These are phyloP conservation scores for Diaporthe humulicola DNA, from an alignment of 2,329 filamentous ascomycete species.

Conservation along the genomic window DNA sequence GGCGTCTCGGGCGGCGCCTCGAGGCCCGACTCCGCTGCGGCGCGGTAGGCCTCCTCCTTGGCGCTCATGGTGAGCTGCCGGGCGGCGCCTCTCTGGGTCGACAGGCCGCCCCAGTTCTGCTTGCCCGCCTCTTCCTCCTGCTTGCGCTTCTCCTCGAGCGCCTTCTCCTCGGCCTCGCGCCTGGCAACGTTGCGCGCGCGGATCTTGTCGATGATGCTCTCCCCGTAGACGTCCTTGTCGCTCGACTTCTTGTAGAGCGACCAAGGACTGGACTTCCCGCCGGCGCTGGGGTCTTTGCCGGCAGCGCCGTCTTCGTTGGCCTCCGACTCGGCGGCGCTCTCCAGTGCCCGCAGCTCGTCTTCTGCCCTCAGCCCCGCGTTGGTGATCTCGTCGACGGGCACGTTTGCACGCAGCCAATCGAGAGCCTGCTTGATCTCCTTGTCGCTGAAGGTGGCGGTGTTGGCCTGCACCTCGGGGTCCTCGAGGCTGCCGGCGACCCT, in stretches of 20 bases:
- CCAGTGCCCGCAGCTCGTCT: slow-evolving; percentile 70
- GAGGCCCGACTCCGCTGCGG: slow-evolving; percentile 63
- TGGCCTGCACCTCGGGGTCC: slow-evolving; percentile 65
- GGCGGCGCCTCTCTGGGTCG: slow-evolving; percentile 44
- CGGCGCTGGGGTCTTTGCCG: slow-evolving; percentile 41
- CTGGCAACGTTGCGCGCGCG: slow-evolving; percentile 66
- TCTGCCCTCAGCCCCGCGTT: slow-evolving; percentile 74
- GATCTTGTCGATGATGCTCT: slow-evolving; percentile 68
- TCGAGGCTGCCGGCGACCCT: slow-evolving; percentile 74
- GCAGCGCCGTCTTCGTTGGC: slow-evolving; percentile 42
- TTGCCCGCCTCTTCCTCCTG: slow-evolving; percentile 57
- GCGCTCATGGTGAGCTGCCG: slow-evolving; percentile 49
- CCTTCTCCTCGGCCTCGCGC: slow-evolving; percentile 61
- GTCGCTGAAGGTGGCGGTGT: slow-evolving; percentile 60
- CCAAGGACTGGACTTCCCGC: slow-evolving; percentile 35
- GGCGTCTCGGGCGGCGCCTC: slow-evolving; percentile 65
- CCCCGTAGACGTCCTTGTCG: slow-evolving; percentile 68
- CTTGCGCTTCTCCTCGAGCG: slow-evolving; percentile 55
- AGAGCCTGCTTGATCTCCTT: slow-evolving; percentile 62
- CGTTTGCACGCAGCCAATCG: slow-evolving; percentile 66
- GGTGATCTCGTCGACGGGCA: slow-evolving; percentile 70
- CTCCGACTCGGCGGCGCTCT: slow-evolving; percentile 47
- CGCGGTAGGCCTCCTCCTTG: slow-evolving; percentile 56
- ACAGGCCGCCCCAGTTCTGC: slow-evolving; percentile 56
- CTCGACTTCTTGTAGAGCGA: slow-evolving; percentile 41